Conservation (phyloP, 2,329 filamentous ascomycete genomes). For the Colletotrichum truncatum region DNA sequence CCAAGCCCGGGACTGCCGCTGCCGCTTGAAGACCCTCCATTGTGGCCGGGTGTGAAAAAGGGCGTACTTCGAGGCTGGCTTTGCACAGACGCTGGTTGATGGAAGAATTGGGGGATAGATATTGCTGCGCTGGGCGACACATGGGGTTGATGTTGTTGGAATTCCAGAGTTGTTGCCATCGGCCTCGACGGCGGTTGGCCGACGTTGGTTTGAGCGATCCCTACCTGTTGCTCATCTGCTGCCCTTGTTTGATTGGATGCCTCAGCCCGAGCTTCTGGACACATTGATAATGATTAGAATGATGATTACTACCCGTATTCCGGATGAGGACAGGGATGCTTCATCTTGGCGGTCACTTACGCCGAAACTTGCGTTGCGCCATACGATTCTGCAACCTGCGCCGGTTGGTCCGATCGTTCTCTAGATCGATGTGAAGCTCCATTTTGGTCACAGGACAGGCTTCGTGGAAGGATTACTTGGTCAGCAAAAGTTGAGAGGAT, state of each 20-base stretch:
- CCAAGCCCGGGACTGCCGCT: neutral
- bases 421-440: neutral
- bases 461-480: neutral
- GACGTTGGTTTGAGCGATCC: neutral
- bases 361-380: neutral
- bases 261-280: neutral
- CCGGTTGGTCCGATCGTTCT: neutral
- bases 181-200: neutral
- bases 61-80: neutral
- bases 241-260: neutral
- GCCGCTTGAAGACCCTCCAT: neutral
- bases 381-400: neutral
- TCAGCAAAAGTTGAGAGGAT: neutral
- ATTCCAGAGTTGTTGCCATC: neutral
- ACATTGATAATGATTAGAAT: neutral
- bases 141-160: neutral
- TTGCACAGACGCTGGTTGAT: neutral
- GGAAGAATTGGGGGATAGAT: neutral
- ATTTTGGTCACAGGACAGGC: neutral
- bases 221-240: neutral
- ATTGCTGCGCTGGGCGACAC: neutral
- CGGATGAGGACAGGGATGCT: neutral
- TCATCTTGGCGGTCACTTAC: neutral
- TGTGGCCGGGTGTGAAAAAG: too few species aligned
- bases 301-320: neutral